Evolutionary conservation across 2,329 filamentous ascomycete genomes (phyloP), one percentile per base, ranked within the genome.

Genomic region (Nemania serpens): DNA sequence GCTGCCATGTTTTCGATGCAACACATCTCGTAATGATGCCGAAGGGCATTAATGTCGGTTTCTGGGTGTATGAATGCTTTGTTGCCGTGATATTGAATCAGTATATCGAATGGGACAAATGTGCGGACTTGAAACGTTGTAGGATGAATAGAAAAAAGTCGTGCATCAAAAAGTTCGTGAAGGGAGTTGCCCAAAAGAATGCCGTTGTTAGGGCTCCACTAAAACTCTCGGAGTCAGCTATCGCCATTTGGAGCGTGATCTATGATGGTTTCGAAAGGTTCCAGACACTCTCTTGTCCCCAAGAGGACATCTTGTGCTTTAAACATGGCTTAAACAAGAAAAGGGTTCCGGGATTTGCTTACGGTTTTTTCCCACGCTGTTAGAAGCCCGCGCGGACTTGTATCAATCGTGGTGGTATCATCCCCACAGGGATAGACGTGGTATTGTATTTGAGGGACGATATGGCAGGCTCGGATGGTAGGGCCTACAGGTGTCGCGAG

Each of bases 91-190:
- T 45, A 59, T n/a, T 34, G 3, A 4, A 17, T 18, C 11, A 49
- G 20, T 2, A 2, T 12, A 17, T 46, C 18, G 42, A 25, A 46
- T 25, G 18, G 42, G 2, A 46, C 42, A 12, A 46, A 46, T 22
- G 17, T 13, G 7, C 39, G 39, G 5, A 42, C 10, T 3, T 10
- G 39, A n/a, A 1, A 17, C 25, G 42, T 56, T 10, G 22, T 56
- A 47, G 36, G 48, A 48, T 59, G 36, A 12, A 62, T 53, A 55
- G 60, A 62, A 10, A 62, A 59, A 9, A 59, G 48, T 15, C 52
- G 42, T 12, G 33, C 43, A 15, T 56, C n/a, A 17, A 59, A 59
- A 50, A 36, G 48, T 20, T 42, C 15, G 11, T 46, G 34, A 22
- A 55, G 18, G 15, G 52, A 41, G 33, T 42, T 51, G 22, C 41